These are phyloP conservation scores for Carpinus fangiana DNA, from an alignment of 306 rosid genomes.

Conservation along the genomic window DNA sequence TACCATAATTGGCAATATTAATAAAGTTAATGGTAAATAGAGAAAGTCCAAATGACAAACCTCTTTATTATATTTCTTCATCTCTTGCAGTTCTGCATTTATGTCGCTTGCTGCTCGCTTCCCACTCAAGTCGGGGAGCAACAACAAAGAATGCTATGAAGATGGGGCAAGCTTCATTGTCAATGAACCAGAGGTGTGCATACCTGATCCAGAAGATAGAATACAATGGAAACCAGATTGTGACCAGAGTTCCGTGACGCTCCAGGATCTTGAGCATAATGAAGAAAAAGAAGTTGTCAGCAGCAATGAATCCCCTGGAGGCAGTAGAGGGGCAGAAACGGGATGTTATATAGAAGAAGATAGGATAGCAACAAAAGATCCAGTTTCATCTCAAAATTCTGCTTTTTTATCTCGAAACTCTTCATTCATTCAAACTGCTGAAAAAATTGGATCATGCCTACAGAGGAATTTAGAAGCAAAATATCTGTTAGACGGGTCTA, in stretches of 20 bases:
- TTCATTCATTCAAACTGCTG: slow-evolving; percentile 58
- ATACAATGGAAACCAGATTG: slow-evolving; percentile 33
- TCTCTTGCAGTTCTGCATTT: slow-evolving; percentile 84
- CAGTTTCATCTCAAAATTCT: slow-evolving; percentile 50
- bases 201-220: slow-evolving; percentile 25
- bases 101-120: slow-evolving; percentile 92
- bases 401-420: slow-evolving; percentile 53
- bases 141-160: slow-evolving; percentile 29
- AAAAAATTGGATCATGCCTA: slow-evolving; percentile 56
- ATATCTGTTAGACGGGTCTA: slow-evolving; percentile 48
- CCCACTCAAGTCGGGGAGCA: slow-evolving; percentile 50
- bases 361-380: slow-evolving; percentile 37
- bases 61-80: slow-evolving; percentile 19
- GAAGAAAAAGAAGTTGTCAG: slow-evolving; percentile 33
- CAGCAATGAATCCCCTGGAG: slow-evolving; percentile 33
- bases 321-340: slow-evolving; percentile 34
- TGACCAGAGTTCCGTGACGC: slow-evolving; percentile 31
- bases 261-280: slow-evolving; percentile 29
- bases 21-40: slow-evolving; percentile 8
- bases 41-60: slow-evolving; percentile 5
- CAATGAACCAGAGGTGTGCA: slow-evolving; percentile 45
- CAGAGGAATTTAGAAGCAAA: slow-evolving; percentile 79
- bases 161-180: slow-evolving; percentile 20
- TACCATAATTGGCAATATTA: slow-evolving; percentile 11
- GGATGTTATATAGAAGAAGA: slow-evolving; percentile 31